Conservation (phyloP, 2,329 filamentous ascomycete genomes). For the Alternaria triticimaculans region DNA sequence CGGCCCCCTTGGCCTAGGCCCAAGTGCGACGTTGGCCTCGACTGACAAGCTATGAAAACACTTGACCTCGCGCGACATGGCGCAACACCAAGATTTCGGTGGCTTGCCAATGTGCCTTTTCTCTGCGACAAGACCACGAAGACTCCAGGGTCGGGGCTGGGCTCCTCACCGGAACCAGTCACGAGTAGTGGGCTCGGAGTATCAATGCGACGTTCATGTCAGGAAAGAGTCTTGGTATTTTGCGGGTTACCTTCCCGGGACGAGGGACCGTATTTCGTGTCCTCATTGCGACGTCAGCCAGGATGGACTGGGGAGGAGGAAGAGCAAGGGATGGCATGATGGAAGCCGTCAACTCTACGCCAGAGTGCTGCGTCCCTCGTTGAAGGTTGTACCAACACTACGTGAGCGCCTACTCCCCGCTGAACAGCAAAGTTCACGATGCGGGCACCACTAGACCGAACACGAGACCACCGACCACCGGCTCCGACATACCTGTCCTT, state of each 20-base stretch:
- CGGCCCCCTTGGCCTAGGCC: conserved; percentile 30
- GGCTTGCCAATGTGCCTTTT: conserved; percentile 32
- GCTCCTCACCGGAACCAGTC: conserved; percentile 16
- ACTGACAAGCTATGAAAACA: conserved; percentile 13
- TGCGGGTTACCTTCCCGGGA: conserved; percentile 11
- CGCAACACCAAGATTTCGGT: conserved; percentile 27
- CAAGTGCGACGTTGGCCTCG: conserved; percentile 14
- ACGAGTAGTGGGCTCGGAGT: conserved; percentile 10
- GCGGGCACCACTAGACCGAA: conserved; percentile 5
- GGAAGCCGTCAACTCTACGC: background rate
- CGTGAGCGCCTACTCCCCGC: conserved; percentile 2
- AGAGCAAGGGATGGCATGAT: background rate
- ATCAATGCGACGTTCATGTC: background rate
- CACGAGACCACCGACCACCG: conserved; percentile 5
- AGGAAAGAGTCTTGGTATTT: conserved; percentile 17
- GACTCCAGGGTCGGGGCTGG: conserved; percentile 14
- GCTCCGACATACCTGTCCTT: conserved; percentile 1
- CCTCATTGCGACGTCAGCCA: background rate
- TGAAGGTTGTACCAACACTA: background rate
- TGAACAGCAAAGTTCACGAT: background rate
- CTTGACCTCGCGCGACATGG: conserved; percentile 13
- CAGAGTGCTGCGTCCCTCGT: background rate
- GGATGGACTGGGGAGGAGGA: background rate
- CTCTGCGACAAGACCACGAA: conserved; percentile 26
- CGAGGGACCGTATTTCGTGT: background rate